Base-by-base conservation (phyloP, 768 basidiomycete species). In the Leccinum imitatum region DNA sequence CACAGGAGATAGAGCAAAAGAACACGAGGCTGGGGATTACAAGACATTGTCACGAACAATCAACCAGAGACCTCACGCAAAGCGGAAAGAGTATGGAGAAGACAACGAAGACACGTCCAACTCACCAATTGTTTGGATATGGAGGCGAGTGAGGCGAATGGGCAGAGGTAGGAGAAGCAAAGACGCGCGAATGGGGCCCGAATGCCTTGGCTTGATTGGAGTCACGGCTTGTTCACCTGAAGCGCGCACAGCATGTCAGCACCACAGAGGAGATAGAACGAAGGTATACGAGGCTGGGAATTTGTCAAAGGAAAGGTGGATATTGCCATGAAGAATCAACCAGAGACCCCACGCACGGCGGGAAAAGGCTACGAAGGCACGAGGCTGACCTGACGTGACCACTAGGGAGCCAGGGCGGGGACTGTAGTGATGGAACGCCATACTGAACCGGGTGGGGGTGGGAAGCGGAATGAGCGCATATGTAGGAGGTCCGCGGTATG, bases 341-440 rank as follows among this genome's bases (percentile, higher is more conserved):
- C 41, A 44, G 3, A 41, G 30, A 4, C 17, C 17, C 14, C 21
- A 46, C 21, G 27, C 21, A 56, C 31, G 25, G 19, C 31, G 25
- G 23, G 52, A 17, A 35, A 3, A 58, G 27, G 31, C 37, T 50
- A 56, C 35, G 15, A 56, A 63, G 33, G 58, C 25, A 55, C 9
- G 1, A 17, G 62, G 50, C n/a, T 57, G 63, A 54, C 4, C 50
- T 27, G 27, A 57, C 58, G 8, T 50, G 62, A 44, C 59, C 47
- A 25, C 53, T 54, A 21, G 67, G 64, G 37, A 67, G 58, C 59
- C 67, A 69, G 0, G 67, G 39, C 6, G 67, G 53, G 23, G 57
- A 59, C 1, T 62, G 69, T 30, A 30, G 30, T 30, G 30, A 30
- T 30, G 30, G 30, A 30, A 30, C 30, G 9, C 30, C 30, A 30